phyloP scores from a whole-genome alignment of 352 stramenopile species.

The Phytophthora capsici region DNA sequence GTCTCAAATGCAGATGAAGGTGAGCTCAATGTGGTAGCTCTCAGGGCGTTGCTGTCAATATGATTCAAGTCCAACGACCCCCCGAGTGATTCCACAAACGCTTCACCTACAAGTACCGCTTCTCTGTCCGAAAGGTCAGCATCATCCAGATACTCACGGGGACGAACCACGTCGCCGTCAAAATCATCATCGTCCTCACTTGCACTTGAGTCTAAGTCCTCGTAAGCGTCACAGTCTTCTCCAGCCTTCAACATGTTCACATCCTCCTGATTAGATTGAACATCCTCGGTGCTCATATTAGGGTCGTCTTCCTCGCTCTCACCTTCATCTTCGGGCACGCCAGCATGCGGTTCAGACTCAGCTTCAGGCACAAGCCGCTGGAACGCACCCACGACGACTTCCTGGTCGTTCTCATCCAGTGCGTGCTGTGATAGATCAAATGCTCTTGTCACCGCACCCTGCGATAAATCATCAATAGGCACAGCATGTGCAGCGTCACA shows the following conservation, averaged over 20 bases:
- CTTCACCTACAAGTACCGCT: background rate
- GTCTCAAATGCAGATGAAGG: slow-evolving; percentile 1
- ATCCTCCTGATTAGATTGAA: no score
- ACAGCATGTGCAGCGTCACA: background rate
- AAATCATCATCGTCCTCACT: background rate
- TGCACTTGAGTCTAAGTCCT: background rate
- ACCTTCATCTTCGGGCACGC: no score
- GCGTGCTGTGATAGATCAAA: background rate
- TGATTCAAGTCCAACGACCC: slow-evolving; percentile 3
- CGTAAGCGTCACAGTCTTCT: no score
- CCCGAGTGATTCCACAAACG: slow-evolving; percentile 8
- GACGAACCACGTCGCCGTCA: background rate
- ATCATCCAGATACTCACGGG: background rate
- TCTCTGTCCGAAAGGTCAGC: background rate
- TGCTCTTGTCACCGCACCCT: background rate
- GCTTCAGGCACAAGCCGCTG: no score
- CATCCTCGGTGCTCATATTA: no score
- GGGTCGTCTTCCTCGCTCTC: no score
- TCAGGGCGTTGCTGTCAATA: slow-evolving; percentile 2
- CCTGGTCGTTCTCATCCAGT: background rate
- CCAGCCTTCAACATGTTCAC: no score
- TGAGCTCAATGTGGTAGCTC: background rate
- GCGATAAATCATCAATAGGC: background rate
- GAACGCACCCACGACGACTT: background rate
- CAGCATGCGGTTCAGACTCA: no score